These are phyloP conservation scores for Sherardia arvensis DNA, from an alignment of 257 asterid species.

Conservation along the genomic window DNA sequence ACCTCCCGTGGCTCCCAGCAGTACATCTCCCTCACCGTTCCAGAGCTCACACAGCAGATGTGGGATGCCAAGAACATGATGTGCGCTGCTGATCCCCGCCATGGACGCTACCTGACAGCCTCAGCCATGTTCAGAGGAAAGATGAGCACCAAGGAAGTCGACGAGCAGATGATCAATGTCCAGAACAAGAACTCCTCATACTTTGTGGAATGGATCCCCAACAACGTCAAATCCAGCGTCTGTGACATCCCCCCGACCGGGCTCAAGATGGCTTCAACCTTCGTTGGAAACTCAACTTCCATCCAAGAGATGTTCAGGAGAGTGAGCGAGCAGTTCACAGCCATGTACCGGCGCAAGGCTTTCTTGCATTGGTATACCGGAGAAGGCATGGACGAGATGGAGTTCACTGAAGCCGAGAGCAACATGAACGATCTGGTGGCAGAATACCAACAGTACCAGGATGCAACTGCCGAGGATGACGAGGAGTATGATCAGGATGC, in stretches of 20 bases:
- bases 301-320: conserved; percentile 86
- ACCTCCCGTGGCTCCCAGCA: conserved; percentile 90
- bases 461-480: conserved; percentile 79
- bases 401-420: conserved; percentile 86
- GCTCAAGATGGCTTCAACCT: conserved; percentile 69
- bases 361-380: conserved; percentile 95
- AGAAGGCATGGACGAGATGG: conserved; percentile 91
- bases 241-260: conserved; percentile 79
- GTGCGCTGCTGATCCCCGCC: conserved; percentile 94
- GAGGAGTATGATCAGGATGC: conserved; percentile 49
- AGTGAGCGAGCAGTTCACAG: conserved; percentile 89
- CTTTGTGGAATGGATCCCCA: conserved; percentile 88
- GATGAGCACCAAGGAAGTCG: conserved; percentile 90
- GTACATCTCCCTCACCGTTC: conserved; percentile 75
- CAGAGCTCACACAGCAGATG: conserved; percentile 83
- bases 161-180: conserved; percentile 84
- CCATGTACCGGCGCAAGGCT: conserved; percentile 85
- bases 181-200: conserved; percentile 89
- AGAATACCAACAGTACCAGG: conserved; percentile 85
- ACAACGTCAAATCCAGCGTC: conserved; percentile 83
- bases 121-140: conserved; percentile 88
- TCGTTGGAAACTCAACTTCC: conserved; percentile 73
- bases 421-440: conserved; percentile 88
- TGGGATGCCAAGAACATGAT: conserved; percentile 93
- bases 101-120: conserved; percentile 75